Base-by-base conservation (phyloP, 2,329 filamentous ascomycete species). In the Diaporthe citriasiana region DNA sequence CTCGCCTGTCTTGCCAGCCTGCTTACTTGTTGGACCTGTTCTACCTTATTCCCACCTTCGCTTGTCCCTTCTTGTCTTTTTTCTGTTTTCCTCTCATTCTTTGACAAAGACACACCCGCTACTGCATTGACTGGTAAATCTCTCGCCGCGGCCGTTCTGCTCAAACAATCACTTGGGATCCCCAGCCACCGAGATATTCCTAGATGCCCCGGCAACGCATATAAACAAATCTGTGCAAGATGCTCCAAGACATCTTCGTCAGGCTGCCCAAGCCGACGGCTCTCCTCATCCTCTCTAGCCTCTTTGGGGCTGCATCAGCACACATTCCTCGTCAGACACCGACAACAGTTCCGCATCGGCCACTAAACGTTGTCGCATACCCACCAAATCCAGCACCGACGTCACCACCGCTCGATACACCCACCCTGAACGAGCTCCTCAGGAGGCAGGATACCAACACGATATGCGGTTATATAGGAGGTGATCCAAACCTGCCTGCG, bases 401-500 rank as follows among this genome's bases (percentile, higher is more conserved):
- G 15, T 82, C 83, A 3, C 80, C 83, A 22, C 86, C 86, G 15
- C 74, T 79, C 6, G 78, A 81, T 65, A 81, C 82, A 55, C 79
- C 78, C 53, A 81, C 83, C 15, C 77, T 83, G 57, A 77, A 79
- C 66, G 79, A 81, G 51, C 81, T 86, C 8, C 78, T 79, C 33
- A 84, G 83, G 59, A 84, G 86, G 51, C 84, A 87, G 74, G 78
- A 80, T 35, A 78, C 82, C 70, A 89, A 89, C 80, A 91, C 89
- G 22, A 79, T 91, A 72, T 91, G 89, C 77, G 89, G 89, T 55
- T 91, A 86, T 80, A 84, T 91, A 78, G 87, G 85, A 75, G 89
- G 88, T 30, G 80, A 90, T 76, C 80, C 85, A 0, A 80, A 81
- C 33, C 80, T 90, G 40, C 88, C 89, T 3, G 89, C 89, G 51